Evolutionary conservation across 2,329 filamentous ascomycete genomes (phyloP), one percentile per base, ranked within the genome.

Genomic region (Reticulascus tulasneorum): DNA sequence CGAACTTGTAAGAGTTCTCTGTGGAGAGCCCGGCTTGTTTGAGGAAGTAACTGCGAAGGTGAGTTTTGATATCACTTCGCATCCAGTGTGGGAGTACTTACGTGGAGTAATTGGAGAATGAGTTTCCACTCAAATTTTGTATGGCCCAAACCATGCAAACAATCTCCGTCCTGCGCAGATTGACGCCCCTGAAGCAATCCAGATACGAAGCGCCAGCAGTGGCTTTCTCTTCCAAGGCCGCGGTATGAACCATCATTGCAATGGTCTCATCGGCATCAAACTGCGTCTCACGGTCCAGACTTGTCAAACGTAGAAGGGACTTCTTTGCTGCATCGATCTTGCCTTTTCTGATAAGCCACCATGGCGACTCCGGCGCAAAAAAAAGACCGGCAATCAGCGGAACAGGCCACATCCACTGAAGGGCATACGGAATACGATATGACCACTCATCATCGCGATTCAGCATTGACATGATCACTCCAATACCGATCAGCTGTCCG

Each of bases 161-260:
- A 46, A 82, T 76, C 62, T 74, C 87, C 3, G 88, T 94, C 18
- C 89, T 78, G 39, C 88, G 82, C 30, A 82, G 67, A 54, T 94
- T 82, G 10, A 77, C 75, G 9, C 88, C 87, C 56, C 74, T 82
- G 73, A 94, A 94, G 64, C 88, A 94, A 59, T 94, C 88, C 49
- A 76, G 62, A 59, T 93, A 94, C 35, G 72, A 80, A 6, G 85
- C 78, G 20, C 87, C 87, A 7, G 67, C 64, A 5, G 85, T 89
- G 35, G 88, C 84, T 59, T 76, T 73, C 53, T 86, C 74, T 57
- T 94, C 89, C 9, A 94, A 67, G 0, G 84, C 83, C 1, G 85
- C 90, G 1, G 88, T 95, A 55, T 94, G 86, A 2, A 88, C 79
- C 85, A 95, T 94, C 86, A 94, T 94, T 50, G 86, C 82, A 32